These are phyloP conservation scores for Fomes fomentarius DNA, from an alignment of 1,284 basidiomycete species.

Conservation along the genomic window DNA sequence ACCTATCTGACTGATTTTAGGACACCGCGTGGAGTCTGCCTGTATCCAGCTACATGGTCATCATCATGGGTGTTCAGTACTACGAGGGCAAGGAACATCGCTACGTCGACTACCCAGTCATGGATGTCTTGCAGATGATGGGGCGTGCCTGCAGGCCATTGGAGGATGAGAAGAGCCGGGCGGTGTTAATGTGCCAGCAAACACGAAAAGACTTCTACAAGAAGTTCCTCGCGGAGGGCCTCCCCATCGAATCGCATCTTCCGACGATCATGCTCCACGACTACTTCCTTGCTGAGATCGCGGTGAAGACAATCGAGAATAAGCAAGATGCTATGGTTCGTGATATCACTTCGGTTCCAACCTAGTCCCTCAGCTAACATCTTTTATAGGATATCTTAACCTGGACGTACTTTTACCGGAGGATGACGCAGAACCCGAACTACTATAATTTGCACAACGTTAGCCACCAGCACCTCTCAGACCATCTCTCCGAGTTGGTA, in stretches of 20 bases:
- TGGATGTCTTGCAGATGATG: constrained; percentile 99
- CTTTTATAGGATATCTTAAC: constrained; percentile 84
- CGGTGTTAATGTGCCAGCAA: constrained; percentile 96
- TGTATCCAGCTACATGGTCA: constrained; percentile 93
- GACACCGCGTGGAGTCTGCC: constrained; percentile 97
- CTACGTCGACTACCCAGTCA: constrained; percentile 97
- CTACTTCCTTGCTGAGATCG: constrained; percentile 98
- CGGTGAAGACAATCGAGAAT: constrained; percentile 98
- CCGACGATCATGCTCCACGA: constrained; percentile 90
- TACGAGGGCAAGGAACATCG: constrained; percentile 97
- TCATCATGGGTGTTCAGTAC: constrained; percentile 97
- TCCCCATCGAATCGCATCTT: constrained; percentile 96
- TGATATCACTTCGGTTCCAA: constrained; percentile 17
- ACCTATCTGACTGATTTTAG: constrained; percentile 39
- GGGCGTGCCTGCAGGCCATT: constrained; percentile 90
- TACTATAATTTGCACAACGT: constrained; percentile 96
- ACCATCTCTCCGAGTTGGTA: constrained; percentile 95
- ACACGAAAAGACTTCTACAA: constrained; percentile 98
- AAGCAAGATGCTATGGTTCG: constrained; percentile 94
- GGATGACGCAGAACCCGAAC: constrained; percentile 94
- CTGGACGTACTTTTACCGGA: constrained; percentile 96
- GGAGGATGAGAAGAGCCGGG: constrained; percentile 87
- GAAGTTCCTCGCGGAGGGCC: constrained; percentile 95
- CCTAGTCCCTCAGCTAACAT: too few relatives aligned
- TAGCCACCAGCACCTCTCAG: constrained; percentile 90